A percentile compares a stretch with the other conserved stretches of the same genome.
These are phyloP conservation scores for Ogataea angusta DNA, from an alignment of 805 yeast genomes.

Conservation along the genomic window DNA sequence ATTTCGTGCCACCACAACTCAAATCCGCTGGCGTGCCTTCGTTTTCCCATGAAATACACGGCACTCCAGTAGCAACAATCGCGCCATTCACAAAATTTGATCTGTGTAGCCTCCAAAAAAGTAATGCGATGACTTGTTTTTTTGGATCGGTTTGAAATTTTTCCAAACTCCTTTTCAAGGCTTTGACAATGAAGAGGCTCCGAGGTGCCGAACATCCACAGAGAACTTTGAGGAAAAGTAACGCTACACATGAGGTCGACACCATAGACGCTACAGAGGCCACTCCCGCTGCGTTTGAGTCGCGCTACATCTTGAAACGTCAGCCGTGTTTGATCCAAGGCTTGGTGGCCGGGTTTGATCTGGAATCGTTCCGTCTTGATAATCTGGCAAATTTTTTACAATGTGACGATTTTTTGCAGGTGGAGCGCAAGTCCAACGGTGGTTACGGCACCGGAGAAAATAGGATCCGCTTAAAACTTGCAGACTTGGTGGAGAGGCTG, in stretches of 20 bases:
- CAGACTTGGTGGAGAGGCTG: slow-evolving; percentile 44
- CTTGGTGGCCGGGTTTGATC: slow-evolving; percentile 33
- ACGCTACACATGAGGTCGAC: slow-evolving; percentile 5
- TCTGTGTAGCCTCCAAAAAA: slow-evolving; percentile 1
- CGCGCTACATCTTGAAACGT: slow-evolving; percentile 38
- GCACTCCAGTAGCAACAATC: not conserved
- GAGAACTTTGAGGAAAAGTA: not conserved
- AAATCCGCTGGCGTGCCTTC: too few species aligned
- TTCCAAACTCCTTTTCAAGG: not conserved
- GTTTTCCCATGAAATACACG: not conserved
- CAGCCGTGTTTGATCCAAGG: slow-evolving; percentile 52
- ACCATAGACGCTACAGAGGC: slow-evolving; percentile 11
- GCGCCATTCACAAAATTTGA: not conserved
- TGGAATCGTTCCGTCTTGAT: slow-evolving; percentile 33
- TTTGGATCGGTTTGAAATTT: slow-evolving; percentile 2
- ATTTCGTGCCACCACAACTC: too few species aligned
- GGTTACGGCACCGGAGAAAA: slow-evolving; percentile 69
- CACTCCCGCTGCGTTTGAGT: slow-evolving; percentile 34
- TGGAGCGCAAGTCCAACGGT: slow-evolving; percentile 54
- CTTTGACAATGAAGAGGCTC: slow-evolving; percentile 1
- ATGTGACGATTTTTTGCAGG: slow-evolving; percentile 37
- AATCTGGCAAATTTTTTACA: slow-evolving; percentile 37
- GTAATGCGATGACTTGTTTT: not conserved
- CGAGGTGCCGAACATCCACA: not conserved
- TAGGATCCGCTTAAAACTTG: slow-evolving; percentile 49